Evolutionary conservation across 2,329 filamentous ascomycete species (phyloP).

Genomic region (Cladosporium sp.): DNA sequence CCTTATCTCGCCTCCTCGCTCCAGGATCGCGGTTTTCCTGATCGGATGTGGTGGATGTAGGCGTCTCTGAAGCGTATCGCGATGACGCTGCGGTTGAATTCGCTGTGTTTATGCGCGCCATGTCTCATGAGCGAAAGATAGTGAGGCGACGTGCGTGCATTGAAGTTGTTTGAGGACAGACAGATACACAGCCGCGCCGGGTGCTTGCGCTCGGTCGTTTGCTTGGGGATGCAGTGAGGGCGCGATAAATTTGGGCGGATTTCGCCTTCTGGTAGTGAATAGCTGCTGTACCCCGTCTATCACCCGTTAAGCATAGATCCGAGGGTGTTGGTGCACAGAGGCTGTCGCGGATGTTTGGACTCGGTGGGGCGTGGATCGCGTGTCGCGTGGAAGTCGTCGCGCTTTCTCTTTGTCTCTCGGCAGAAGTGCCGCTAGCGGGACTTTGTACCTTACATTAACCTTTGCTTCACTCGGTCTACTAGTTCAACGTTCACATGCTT

Average conservation of each 20-base stretch:
- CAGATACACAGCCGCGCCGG: neutral
- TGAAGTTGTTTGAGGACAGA: neutral
- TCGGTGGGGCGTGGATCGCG: neutral
- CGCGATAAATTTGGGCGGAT: neutral
- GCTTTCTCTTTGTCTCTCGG: neutral
- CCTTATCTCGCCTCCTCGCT: slow-evolving; percentile 40
- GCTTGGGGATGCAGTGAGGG: neutral
- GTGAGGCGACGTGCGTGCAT: neutral
- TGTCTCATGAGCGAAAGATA: slow-evolving; percentile 18
- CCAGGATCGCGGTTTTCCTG: slow-evolving; percentile 46
- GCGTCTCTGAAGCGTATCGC: slow-evolving; percentile 25
- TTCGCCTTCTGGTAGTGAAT: neutral
- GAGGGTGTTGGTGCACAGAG: neutral
- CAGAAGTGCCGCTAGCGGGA: slow-evolving; percentile 4
- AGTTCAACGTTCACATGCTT: neutral
- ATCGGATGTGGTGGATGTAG: slow-evolving; percentile 34
- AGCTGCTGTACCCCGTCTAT: neutral
- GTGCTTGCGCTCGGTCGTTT: neutral
- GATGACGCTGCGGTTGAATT: slow-evolving; percentile 20
- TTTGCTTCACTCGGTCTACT: neutral
- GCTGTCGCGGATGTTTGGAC: neutral
- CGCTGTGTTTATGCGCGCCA: slow-evolving; percentile 30
- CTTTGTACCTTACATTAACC: neutral
- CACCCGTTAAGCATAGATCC: neutral
- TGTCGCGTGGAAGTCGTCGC: slow-evolving; percentile 4